phyloP scores from a whole-genome alignment of 2,329 filamentous ascomycete species.

The Botrytis deweyae region DNA sequence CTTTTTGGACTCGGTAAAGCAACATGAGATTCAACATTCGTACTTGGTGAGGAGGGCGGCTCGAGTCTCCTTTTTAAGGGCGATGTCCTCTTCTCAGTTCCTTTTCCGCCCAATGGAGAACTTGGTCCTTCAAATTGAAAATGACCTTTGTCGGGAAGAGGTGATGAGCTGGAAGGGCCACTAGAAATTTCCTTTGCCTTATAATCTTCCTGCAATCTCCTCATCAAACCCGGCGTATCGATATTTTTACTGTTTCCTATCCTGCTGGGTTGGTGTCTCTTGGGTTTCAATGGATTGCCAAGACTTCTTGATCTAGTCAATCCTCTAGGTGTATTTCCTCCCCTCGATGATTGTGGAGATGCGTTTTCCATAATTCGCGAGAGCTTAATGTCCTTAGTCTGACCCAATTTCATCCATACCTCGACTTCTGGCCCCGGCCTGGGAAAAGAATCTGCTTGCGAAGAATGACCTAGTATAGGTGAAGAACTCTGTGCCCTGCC shows the following conservation, averaged over 20 bases:
- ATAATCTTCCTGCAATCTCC: conserved; percentile 59
- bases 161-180: conserved; percentile 44
- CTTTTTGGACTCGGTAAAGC: background rate
- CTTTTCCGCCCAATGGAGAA: conserved; percentile 8
- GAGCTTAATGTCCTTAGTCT: conserved; percentile 47
- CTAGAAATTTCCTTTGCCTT: conserved; percentile 35
- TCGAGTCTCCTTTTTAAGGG: conserved; percentile 9
- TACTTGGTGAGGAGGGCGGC: background rate
- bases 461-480: conserved; percentile 50
- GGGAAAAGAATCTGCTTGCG: conserved; percentile 45
- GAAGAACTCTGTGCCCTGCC: conserved; percentile 63
- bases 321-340: conserved; percentile 33
- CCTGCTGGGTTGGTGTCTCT: conserved; percentile 71
- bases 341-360: conserved; percentile 60
- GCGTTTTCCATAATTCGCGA: conserved; percentile 68
- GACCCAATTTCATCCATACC: conserved; percentile 73
- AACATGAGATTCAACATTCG: background rate
- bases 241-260: conserved; percentile 40
- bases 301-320: conserved; percentile 19
- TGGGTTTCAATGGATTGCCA: conserved; percentile 35
- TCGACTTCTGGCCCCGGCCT: conserved; percentile 72
- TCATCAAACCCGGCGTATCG: conserved; percentile 55
- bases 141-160: conserved; percentile 4
- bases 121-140: conserved; percentile 11
- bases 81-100: conserved; percentile 4